phyloP scores from a whole-genome alignment of 768 basidiomycete genomes.

The Guyanaporus albipodus region DNA sequence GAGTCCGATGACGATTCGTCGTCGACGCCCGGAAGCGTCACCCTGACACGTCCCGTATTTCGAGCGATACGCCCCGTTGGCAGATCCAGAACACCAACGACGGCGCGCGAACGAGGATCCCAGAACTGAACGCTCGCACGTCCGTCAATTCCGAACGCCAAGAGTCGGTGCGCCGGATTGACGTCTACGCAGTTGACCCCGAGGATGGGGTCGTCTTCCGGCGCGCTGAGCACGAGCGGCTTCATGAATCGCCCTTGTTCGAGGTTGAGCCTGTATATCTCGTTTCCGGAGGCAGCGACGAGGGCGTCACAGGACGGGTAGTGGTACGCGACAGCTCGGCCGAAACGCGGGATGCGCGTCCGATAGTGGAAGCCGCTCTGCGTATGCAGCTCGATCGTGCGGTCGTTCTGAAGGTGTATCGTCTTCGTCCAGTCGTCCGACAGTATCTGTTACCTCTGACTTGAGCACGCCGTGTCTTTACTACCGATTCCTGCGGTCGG shows the following conservation, averaged over 20 bases:
- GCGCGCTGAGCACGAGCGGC: slow-evolving; percentile 60
- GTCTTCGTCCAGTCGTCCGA: slow-evolving; percentile 99
- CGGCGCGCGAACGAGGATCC: slow-evolving; percentile 83
- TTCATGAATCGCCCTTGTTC: slow-evolving; percentile 92
- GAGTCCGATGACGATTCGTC: slow-evolving; percentile 26
- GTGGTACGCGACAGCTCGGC: slow-evolving; percentile 89
- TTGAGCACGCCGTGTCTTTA: background rate
- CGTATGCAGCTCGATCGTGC: slow-evolving; percentile 91
- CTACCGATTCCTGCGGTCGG: background rate
- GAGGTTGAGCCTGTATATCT: slow-evolving; percentile 91
- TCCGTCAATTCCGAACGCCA: slow-evolving; percentile 87
- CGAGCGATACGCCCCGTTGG: slow-evolving; percentile 52
- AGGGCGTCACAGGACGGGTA: slow-evolving; percentile 91
- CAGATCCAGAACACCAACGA: slow-evolving; percentile 65
- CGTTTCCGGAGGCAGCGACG: slow-evolving; percentile 77
- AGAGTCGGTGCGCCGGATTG: slow-evolving; percentile 87
- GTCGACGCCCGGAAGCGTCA: slow-evolving; percentile 33
- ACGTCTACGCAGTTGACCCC: slow-evolving; percentile 93
- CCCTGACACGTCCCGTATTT: slow-evolving; percentile 31
- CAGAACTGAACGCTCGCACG: slow-evolving; percentile 90
- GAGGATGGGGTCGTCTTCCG: slow-evolving; percentile 51
- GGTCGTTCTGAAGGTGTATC: slow-evolving; percentile 93
- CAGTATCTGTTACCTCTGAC: slow-evolving; percentile 55
- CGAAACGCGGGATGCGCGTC: slow-evolving; percentile 91
- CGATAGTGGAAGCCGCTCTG: slow-evolving; percentile 91